Base-by-base conservation (phyloP, 305 asterid genomes). In the Fraxinus baroniana region DNA sequence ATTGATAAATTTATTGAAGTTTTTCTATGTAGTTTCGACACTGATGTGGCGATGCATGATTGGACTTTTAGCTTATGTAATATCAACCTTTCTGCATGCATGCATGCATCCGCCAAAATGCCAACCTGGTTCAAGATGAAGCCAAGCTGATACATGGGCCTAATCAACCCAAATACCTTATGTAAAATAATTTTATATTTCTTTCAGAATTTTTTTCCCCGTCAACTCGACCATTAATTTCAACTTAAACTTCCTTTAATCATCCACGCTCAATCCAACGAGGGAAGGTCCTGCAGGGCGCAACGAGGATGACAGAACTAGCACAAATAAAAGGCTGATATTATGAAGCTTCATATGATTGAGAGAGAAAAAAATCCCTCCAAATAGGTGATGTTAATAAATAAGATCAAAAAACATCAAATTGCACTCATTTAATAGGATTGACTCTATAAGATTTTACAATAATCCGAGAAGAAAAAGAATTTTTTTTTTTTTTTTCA, bases 1-100 rank as follows among this genome's bases (percentile, higher is more conserved):
- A 37, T 37, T 37, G 44, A 7, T 37, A 71, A 71, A 80, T 46
- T 17, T 80, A 68, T 80, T 71, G 78, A 80, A 10, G 15, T 41
- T 10, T 41, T 41, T 17, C 10, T 41, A 10, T 2, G 52, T 2
- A 41, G 3, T 41, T 2, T 10, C 52, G 1, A 2, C 52, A n/a
- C n/a, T n/a, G n/a, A n/a, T n/a, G n/a, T n/a, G n/a, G n/a, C n/a
- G n/a, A n/a, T n/a, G n/a, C n/a, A n/a, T n/a, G n/a, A n/a, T n/a
- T 41, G 10, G 17, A 10, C 52, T 41, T 41, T 44, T 44, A 44
- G n/a, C 55, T 44, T 44, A 12, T 2, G 55, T 3, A 44, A 13
- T 44, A 12, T 12, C 55, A 6, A 3, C n/a, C n/a, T 44, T 44
- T 13, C 55, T n/a, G n/a, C n/a, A n/a, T 3, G 0, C 55, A 12